A percentile compares a stretch with the other conserved stretches of the same genome.
These are phyloP conservation scores for Zostera marina DNA, from an alignment of 116 monocot species.

Conservation along the genomic window DNA sequence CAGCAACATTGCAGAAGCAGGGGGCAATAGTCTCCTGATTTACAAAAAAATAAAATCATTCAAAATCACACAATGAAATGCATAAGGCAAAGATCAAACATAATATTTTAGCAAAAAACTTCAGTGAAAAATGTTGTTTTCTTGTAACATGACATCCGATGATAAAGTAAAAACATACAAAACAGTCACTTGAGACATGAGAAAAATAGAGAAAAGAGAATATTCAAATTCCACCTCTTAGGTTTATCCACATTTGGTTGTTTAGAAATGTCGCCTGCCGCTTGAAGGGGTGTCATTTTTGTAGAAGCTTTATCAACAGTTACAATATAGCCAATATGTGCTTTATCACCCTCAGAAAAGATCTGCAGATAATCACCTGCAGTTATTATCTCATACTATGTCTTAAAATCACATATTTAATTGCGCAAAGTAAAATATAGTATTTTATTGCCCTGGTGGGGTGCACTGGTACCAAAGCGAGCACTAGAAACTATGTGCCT, in stretches of 20 bases:
- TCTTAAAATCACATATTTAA: too few species aligned
- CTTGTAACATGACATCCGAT: too few species aligned
- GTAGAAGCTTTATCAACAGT: background rate
- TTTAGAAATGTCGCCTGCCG: background rate
- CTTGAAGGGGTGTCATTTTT: background rate
- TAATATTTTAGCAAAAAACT: too few species aligned
- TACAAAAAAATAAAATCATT: background rate
- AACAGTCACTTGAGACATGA: too few species aligned
- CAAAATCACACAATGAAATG: background rate
- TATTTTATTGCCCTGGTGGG: too few species aligned
- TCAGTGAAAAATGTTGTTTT: too few species aligned
- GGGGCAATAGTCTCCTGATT: slow-evolving; percentile 36
- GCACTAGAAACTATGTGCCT: too few species aligned
- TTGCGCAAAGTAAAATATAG: too few species aligned
- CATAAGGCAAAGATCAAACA: background rate
- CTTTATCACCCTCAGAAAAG: background rate
- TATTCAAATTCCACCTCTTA: background rate
- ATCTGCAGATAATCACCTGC: background rate
- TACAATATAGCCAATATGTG: background rate
- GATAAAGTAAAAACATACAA: too few species aligned
- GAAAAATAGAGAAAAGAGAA: background rate
- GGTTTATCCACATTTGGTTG: background rate
- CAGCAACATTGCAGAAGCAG: slow-evolving; percentile 42
- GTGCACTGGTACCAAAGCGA: too few species aligned
- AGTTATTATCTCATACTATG: background rate